phyloP scores from a whole-genome alignment of 2,329 filamentous ascomycete genomes.

The Nigrospora sphaerica region DNA sequence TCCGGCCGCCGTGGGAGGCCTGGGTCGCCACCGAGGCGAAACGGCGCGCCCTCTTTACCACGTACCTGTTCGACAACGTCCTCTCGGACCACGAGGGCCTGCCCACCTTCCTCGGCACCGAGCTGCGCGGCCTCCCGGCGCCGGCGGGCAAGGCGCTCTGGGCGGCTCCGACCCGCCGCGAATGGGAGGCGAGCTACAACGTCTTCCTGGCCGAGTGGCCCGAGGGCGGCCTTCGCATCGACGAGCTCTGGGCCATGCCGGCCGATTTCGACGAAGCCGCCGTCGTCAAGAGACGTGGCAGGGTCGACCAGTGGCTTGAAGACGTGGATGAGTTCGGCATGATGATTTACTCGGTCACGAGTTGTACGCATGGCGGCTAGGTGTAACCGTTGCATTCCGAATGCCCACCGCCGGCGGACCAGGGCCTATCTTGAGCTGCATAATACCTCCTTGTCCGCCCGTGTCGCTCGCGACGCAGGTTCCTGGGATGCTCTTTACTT shows the following conservation, averaged over 20 bases:
- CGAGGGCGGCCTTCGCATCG: constrained; percentile 32
- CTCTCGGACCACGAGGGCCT: constrained; percentile 34
- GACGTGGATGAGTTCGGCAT: constrained; percentile 45
- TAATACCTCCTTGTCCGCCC: too few species aligned
- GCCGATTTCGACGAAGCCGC: constrained; percentile 19
- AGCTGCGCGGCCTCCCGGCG: constrained; percentile 35
- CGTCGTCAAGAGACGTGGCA: constrained; percentile 20
- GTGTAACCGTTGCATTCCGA: background rate
- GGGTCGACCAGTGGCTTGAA: constrained; percentile 43
- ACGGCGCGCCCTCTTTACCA: constrained; percentile 39
- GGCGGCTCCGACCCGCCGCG: constrained; percentile 24
- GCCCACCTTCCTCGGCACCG: constrained; percentile 40
- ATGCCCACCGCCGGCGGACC: too few species aligned
- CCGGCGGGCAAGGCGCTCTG: constrained; percentile 35
- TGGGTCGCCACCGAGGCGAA: constrained; percentile 49
- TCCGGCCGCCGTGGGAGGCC: constrained; percentile 40
- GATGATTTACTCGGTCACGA: constrained; percentile 42
- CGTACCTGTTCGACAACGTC: constrained; percentile 47
- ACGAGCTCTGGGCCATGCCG: constrained; percentile 42
- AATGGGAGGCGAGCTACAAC: constrained; percentile 38
- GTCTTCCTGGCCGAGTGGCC: constrained; percentile 32
- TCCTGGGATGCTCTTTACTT: constrained; percentile 18
- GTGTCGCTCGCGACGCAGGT: too few species aligned
- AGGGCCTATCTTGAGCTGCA: too few species aligned
- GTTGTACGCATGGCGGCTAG: constrained; percentile 32